phyloP scores from a whole-genome alignment of 2,329 filamentous ascomycete genomes.

The Camptophora hylomeconis region DNA sequence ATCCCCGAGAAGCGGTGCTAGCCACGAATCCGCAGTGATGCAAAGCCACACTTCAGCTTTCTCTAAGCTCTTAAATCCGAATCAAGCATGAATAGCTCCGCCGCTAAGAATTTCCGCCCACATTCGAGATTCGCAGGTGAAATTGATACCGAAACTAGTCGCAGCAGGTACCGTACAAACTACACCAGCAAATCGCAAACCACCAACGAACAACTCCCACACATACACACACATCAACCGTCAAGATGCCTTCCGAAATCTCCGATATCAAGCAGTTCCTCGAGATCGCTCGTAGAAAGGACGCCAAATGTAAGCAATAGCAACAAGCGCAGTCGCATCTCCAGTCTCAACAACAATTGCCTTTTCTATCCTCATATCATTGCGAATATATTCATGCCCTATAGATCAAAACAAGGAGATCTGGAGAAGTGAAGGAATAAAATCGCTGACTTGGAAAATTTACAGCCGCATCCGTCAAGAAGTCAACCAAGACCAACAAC shows the following conservation, averaged over 20 bases:
- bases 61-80: too few relatives aligned
- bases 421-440: too few relatives aligned
- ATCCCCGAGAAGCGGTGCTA: too few relatives aligned
- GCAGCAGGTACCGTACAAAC: background rate
- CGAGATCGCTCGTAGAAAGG: slow-evolving; percentile 99
- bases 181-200: slow-evolving; percentile 1
- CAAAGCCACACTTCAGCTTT: too few relatives aligned
- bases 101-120: slow-evolving; percentile 2
- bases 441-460: slow-evolving; percentile 22
- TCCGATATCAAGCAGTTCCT: slow-evolving; percentile 99
- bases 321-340: background rate
- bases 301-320: slow-evolving; percentile 77
- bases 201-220: background rate
- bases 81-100: too few relatives aligned
- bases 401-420: background rate
- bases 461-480: slow-evolving; percentile 83
- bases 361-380: background rate
- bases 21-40: too few relatives aligned
- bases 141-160: background rate
- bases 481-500: slow-evolving; percentile 56
- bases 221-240: slow-evolving; percentile 26
- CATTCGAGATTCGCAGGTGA: background rate
- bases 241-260: slow-evolving; percentile 96
- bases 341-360: background rate
- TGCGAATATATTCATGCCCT: background rate